A percentile compares a stretch with the other conserved stretches of the same genome.
Conservation (phyloP, 176 grass and related monocot genomes). For the Rhynchospora tenuis region DNA sequence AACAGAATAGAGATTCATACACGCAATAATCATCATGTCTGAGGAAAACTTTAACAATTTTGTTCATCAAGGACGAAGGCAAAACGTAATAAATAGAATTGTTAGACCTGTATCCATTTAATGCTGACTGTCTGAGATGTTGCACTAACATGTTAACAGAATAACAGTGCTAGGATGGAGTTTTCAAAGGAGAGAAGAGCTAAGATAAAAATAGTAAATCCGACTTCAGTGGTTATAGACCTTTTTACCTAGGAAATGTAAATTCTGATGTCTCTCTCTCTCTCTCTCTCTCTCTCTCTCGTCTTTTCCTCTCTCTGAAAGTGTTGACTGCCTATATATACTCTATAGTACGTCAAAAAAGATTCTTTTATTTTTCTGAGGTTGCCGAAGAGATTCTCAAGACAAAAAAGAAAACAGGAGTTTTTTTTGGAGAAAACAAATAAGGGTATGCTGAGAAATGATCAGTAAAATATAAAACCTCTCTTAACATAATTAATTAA, state of each 20-base stretch:
- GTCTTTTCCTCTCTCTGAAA: not conserved
- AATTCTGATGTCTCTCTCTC: not conserved
- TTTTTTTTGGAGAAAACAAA: not conserved
- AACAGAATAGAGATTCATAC: too few species aligned
- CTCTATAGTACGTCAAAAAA: too few species aligned
- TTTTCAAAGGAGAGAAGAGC: constrained; percentile 4
- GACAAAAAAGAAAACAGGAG: constrained; percentile 5
- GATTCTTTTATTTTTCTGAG: too few species aligned
- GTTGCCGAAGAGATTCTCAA: constrained; percentile 6
- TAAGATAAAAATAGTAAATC: constrained; percentile 8
- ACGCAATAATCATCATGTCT: not conserved
- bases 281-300: constrained; percentile 6
- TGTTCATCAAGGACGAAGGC: not conserved
- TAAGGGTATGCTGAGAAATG: constrained; percentile 2
- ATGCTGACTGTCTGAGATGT: constrained; percentile 13
- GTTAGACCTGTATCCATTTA: not conserved
- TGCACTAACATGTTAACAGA: constrained; percentile 30
- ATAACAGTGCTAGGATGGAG: not conserved
- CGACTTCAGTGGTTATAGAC: not conserved
- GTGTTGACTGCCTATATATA: not conserved
- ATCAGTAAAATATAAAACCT: not conserved
- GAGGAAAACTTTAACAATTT: not conserved
- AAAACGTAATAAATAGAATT: not conserved
- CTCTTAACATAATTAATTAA: not conserved
- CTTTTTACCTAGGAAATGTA: constrained; percentile 10